Evolutionary conservation across 169 alveolate species (phyloP), one percentile per base, ranked within the genome.

Genomic region (Babesia bigemina): DNA sequence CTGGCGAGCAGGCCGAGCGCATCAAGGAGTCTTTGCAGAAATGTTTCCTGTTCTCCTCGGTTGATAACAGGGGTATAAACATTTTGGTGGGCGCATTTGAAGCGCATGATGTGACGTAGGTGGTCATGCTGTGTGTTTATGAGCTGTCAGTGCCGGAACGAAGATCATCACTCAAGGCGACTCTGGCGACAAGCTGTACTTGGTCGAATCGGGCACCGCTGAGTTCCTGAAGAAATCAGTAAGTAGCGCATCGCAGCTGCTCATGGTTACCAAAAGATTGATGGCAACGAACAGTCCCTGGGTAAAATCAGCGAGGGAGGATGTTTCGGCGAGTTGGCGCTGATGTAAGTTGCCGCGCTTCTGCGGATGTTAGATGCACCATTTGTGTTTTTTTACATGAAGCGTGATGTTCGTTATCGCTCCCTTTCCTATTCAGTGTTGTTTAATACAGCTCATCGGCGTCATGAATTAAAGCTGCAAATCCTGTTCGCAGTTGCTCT

Each of bases 291-390:
- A 33, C 86, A 81, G 55, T 42, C 83, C 33, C 79, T 92, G 16
- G 86, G 95, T 56, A 83, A 74, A 48, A 91, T 92, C 70, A 67
- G 77, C 29, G 93, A 97, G 14, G 99, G 98, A 12, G 99, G 96
- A 63, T 89, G 94, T 14, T 97, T 97, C 86, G 99, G 99, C 14
- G 99, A 97, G 78, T 91, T 97, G n/a, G 98, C 99, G 11, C 84
- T 97, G 33, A 87, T 97, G 71, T 79, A 62, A 39, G 74, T 59
- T 22, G 4, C 2, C 53, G 19, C 66, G 1, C 47, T 19, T 1
- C 75, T 33, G 10, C 6, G 6, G 6, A 33, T 4, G 39, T 33
- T 33, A 4, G 39, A 33, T 22, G 6, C 39, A 10, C 8, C 6
- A 1, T 44, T 24, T n/a, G 47, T 61, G 48, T 62, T 7, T 13